Base-by-base conservation (phyloP, 257 asterid genomes). In the Cynanchum wilfordii region DNA sequence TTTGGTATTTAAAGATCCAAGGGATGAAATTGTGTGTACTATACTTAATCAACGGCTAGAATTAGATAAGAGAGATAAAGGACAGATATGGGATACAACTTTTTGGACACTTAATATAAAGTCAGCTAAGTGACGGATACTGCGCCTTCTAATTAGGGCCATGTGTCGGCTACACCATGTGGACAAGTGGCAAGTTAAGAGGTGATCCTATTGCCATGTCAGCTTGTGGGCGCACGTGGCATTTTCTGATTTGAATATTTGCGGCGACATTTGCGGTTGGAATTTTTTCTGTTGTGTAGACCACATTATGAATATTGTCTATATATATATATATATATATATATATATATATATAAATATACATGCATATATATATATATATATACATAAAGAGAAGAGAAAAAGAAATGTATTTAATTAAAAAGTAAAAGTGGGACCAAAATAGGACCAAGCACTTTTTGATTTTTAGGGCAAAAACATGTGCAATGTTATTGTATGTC, bases 401-500 rank as follows among this genome's bases (percentile, higher is more conserved):
- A 36, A 36, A 36, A 36, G 5, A 36, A 7, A 42, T 42, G 47
- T 47, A 47, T 51, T 51, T 8, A 27, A 10, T 40, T 33, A n/a
- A 3, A 13, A 42, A 71, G 56, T 22, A n/a, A 29, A 24, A 2
- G 16, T 45, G 69, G 58, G 55, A 52, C 60, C 65, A 69, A 16
- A 51, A 0, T 33, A 24, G 78, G 78, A 66, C 78, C 66, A 54
- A 52, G 24, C 16, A 38, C 65, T 73, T 62, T 69, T 76, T 70
- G 76, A 76, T 40, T 70, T 69, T 7, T 68, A 8, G 50, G 71
- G 67, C 79, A 72, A 86, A 79, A 65, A 77, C 94, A 88, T 83
- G 88, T 88, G 94, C 81, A 58, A 59, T 76, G 85, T 76, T 74
- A 69, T 56, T 65, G 75, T 29, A 57, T 63, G 78, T 82, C 86